Conservation (phyloP, 257 asterid genomes). For the Eustoma russellianum region DNA sequence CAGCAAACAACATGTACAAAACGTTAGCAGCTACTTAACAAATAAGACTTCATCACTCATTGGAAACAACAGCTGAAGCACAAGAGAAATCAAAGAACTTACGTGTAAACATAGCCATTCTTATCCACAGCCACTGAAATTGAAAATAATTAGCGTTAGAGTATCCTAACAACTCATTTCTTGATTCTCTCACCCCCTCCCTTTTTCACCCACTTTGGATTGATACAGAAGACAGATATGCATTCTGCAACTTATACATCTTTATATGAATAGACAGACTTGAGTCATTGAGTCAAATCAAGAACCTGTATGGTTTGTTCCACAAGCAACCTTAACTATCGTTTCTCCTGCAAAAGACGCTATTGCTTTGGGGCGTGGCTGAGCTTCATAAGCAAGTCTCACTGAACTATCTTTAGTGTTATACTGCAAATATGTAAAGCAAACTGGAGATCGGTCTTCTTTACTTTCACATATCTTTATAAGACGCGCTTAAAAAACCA, state of each 20-base stretch:
- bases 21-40: neutral
- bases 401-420: conserved; percentile 95
- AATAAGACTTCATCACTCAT: neutral
- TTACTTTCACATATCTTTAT: too few species aligned
- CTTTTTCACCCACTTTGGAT: too few species aligned
- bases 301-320: conserved; percentile 90
- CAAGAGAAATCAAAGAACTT: conserved; percentile 29
- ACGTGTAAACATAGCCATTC: conserved; percentile 93
- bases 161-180: conserved; percentile 2
- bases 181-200: too few species aligned
- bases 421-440: conserved; percentile 42
- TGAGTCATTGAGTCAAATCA: neutral
- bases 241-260: neutral
- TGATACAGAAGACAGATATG: too few species aligned
- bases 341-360: conserved; percentile 84
- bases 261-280: too few species aligned
- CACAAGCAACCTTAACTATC: conserved; percentile 87
- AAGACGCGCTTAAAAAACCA: too few species aligned
- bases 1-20: conserved; percentile 2
- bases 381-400: conserved; percentile 95
- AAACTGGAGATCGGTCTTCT: too few species aligned
- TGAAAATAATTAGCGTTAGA: conserved; percentile 20
- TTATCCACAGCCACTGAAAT: conserved; percentile 83
- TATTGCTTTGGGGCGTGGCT: conserved; percentile 82
- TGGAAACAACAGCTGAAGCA: conserved; percentile 9